A percentile compares a stretch with the other conserved stretches of the same genome.
These are phyloP conservation scores for Wickerhamiella vanderwaltii DNA, from an alignment of 805 yeast genomes.

Conservation along the genomic window DNA sequence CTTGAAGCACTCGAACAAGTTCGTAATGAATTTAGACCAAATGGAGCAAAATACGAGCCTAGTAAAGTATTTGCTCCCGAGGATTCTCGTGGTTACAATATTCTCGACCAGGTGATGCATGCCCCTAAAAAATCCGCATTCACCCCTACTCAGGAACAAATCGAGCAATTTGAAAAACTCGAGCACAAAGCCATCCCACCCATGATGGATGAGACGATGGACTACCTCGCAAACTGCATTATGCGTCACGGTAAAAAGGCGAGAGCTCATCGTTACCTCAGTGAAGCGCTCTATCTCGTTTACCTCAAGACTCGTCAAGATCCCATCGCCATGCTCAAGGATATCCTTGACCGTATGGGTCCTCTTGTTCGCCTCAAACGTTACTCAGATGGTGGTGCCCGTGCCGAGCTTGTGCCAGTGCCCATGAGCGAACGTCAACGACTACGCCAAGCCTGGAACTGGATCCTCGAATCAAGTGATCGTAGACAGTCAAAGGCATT, in stretches of 20 bases:
- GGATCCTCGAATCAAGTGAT: conserved; percentile 80
- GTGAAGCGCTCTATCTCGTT: conserved; percentile 68
- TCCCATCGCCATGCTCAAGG: conserved; percentile 65
- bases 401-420: conserved; percentile 65
- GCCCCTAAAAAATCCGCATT: conserved; percentile 4
- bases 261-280: conserved; percentile 57
- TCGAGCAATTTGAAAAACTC: conserved; percentile 41
- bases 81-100: conserved; percentile 28
- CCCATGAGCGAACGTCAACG: conserved; percentile 78
- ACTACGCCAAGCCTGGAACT: conserved; percentile 70
- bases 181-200: conserved; percentile 46
- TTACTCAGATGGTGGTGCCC: conserved; percentile 75
- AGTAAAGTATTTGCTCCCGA: conserved; percentile 33
- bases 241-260: conserved; percentile 90
- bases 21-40: conserved; percentile 30
- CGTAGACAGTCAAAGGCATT: conserved; percentile 70
- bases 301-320: conserved; percentile 61
- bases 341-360: conserved; percentile 65
- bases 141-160: conserved; percentile 51
- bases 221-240: conserved; percentile 69
- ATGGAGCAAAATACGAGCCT: conserved; percentile 29
- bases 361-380: conserved; percentile 74
- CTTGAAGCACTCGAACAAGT: conserved; percentile 31
- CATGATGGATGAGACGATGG: conserved; percentile 55
- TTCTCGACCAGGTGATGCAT: conserved; percentile 14